phyloP scores from a whole-genome alignment of 768 basidiomycete species.

The Auricularia auricula-judae region DNA sequence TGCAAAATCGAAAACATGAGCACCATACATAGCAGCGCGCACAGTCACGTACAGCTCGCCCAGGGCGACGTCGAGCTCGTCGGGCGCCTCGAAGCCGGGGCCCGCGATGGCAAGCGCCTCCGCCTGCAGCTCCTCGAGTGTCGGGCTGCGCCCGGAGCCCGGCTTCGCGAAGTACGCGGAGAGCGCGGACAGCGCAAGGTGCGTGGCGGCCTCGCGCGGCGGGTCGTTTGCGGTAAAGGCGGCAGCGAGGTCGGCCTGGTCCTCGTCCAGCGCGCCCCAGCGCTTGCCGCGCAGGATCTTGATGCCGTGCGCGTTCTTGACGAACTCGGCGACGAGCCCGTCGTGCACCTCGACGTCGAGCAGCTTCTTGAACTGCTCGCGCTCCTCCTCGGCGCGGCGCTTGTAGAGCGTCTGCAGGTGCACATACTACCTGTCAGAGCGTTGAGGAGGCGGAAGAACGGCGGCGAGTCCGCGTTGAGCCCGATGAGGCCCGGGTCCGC shows the following conservation, averaged over 20 bases:
- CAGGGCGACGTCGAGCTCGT: slow-evolving; percentile 41
- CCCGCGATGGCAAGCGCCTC: slow-evolving; percentile 43
- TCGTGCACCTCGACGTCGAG: slow-evolving; percentile 33
- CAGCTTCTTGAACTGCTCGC: slow-evolving; percentile 28
- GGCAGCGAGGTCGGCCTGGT: slow-evolving; percentile 35
- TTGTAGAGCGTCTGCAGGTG: slow-evolving; percentile 81
- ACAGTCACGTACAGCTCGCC: slow-evolving; percentile 63
- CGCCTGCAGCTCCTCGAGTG: slow-evolving; percentile 39
- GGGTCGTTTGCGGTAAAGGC: slow-evolving; percentile 20
- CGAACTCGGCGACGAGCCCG: slow-evolving; percentile 53
- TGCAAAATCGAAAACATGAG: slow-evolving; percentile 17
- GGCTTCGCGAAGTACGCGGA: slow-evolving; percentile 17
- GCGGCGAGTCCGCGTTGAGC: slow-evolving; percentile 35
- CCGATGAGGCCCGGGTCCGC: slow-evolving; percentile 42
- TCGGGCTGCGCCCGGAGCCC: slow-evolving; percentile 22
- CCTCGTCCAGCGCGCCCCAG: slow-evolving; percentile 47
- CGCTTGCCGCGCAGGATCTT: slow-evolving; percentile 51
- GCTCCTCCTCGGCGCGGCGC: slow-evolving; percentile 60
- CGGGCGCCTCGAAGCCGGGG: slow-evolving; percentile 27
- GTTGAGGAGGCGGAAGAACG: slow-evolving; percentile 71
- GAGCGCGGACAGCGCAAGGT: slow-evolving; percentile 64
- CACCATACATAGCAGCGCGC: too few species aligned
- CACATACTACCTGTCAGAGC: slow-evolving; percentile 74
- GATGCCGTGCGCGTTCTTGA: slow-evolving; percentile 71
- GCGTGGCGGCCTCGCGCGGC: slow-evolving; percentile 53